Percentiles rank a stretch among this genome's conserved stretches.
phyloP scores from a whole-genome alignment of 164 flowering plant species.

The Stephania japonica region DNA sequence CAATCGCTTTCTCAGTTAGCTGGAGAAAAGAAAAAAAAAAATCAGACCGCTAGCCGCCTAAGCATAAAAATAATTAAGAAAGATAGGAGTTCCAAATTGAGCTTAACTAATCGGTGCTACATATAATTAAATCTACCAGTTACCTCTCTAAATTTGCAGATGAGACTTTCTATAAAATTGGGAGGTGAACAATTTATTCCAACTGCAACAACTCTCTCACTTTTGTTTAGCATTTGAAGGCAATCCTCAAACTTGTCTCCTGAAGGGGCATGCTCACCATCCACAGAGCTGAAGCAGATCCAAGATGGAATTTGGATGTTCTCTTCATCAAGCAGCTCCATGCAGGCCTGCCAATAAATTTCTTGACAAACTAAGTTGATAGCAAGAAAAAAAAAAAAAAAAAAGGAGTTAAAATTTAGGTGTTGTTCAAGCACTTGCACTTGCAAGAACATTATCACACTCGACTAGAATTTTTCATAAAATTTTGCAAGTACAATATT shows the following conservation, averaged over 20 bases:
- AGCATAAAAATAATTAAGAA: not conserved
- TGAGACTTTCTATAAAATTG: conserved; percentile 56
- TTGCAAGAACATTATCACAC: too few relatives aligned
- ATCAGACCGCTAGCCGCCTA: not conserved
- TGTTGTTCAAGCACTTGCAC: too few relatives aligned
- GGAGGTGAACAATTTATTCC: conserved; percentile 94
- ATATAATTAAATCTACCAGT: not conserved
- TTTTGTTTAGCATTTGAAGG: conserved; percentile 49
- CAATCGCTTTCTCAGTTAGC: conserved; percentile 55
- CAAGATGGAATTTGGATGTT: conserved; percentile 62
- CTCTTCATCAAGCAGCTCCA: conserved; percentile 79
- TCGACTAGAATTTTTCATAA: not conserved
- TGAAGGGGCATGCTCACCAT: conserved; percentile 73
- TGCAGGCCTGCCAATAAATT: conserved; percentile 49
- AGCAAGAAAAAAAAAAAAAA: not conserved
- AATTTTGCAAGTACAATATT: not conserved
- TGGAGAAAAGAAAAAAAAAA: conserved; percentile 19
- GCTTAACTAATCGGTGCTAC: not conserved
- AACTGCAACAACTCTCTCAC: conserved; percentile 48
- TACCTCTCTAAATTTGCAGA: conserved; percentile 58
- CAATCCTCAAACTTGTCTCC: conserved; percentile 78
- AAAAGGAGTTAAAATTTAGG: too few relatives aligned
- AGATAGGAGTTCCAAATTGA: not conserved
- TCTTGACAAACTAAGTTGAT: not conserved
- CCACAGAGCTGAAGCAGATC: conserved; percentile 83